Evolutionary conservation across 352 stramenopile species (phyloP), one percentile per base, ranked within the genome.

Genomic region (Globisporangium middletonii): DNA sequence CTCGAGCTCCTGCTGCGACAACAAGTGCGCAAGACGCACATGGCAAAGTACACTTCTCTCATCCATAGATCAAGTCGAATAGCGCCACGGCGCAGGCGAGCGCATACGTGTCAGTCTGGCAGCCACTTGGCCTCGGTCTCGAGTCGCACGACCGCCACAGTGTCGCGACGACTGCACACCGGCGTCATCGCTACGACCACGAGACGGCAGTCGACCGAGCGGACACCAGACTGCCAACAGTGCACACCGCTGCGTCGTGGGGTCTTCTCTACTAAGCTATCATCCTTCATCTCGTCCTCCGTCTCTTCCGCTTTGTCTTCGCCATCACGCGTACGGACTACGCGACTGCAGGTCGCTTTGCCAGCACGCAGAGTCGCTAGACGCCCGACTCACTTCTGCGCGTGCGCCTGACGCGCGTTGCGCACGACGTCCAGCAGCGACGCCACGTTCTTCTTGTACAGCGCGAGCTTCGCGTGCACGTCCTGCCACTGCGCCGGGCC

Each of bases 361-460:
- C 30, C 30, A 35, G 30, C 30, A 35, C 30, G 8, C 30, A 35
- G 4, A 35, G 30, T 35, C 30, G 30, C 30, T 9, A 35, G 26
- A 7, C 50, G 2, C 33, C 4, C 33, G 30, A 43, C 59, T 67
- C 55, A 86, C 73, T 86, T 77, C 52, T 81, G 62, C 67, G 80
- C 68, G 66, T 89, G 76, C 56, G 76, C 77, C 67, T 81, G 74
- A 59, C 77, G 77, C 56, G 82, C 82, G 62, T 71, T 87, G 47
- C 75, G 79, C 60, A 90, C 80, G 67, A 88, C 71, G 65, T 97
- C 75, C 60, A 98, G 77, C 65, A 98, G 77, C 33, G 77, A 68
- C 66, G 79, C 79, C 19, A 98, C 88, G 68, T 98, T 98, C 63
- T 91, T 84, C 73, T 97, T 97, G 86, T 96, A 98, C 55, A 83